phyloP scores from a whole-genome alignment of 352 stramenopile species.

The Globisporangium sylvaticum region DNA sequence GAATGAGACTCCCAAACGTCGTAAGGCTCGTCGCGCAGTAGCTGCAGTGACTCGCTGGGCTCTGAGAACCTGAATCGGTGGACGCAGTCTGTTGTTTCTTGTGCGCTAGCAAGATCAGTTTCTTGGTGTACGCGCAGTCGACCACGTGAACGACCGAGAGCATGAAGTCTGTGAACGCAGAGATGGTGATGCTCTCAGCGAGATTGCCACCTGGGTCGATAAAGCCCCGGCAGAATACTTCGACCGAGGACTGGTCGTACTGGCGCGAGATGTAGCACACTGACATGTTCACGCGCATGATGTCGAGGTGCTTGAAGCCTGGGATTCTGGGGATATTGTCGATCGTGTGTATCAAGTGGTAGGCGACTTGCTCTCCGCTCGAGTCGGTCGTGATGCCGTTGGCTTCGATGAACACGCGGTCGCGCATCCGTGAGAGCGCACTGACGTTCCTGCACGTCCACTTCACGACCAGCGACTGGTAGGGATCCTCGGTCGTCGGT shows the following conservation, averaged over 20 bases:
- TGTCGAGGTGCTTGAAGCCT: slow-evolving; percentile 22
- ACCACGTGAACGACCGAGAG: slow-evolving; percentile 6
- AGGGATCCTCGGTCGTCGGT: slow-evolving; percentile 32
- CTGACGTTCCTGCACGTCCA: slow-evolving; percentile 27
- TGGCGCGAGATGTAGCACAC: slow-evolving; percentile 9
- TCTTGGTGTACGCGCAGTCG: slow-evolving; percentile 14
- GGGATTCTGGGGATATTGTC: slow-evolving; percentile 7
- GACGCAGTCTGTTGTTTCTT: slow-evolving; percentile 23
- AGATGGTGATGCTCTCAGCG: not conserved
- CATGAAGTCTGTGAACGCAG: not conserved
- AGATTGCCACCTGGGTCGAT: not conserved
- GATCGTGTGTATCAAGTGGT: slow-evolving; percentile 3
- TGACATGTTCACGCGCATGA: slow-evolving; percentile 23
- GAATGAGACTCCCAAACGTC: slow-evolving; percentile 25
- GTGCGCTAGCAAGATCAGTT: slow-evolving; percentile 5
- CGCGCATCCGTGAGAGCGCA: slow-evolving; percentile 26
- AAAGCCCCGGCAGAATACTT: slow-evolving; percentile 5
- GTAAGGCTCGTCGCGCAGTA: slow-evolving; percentile 31
- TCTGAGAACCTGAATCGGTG: not conserved
- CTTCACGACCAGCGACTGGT: slow-evolving; percentile 39
- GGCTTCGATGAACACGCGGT: slow-evolving; percentile 36
- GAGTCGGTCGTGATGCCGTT: not conserved
- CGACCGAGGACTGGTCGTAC: slow-evolving; percentile 6
- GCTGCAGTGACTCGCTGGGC: not conserved
- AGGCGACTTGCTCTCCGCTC: not conserved